These are phyloP conservation scores for Trichomonas vaginalis DNA, from an alignment of 208 protist species.

Conservation along the genomic window DNA sequence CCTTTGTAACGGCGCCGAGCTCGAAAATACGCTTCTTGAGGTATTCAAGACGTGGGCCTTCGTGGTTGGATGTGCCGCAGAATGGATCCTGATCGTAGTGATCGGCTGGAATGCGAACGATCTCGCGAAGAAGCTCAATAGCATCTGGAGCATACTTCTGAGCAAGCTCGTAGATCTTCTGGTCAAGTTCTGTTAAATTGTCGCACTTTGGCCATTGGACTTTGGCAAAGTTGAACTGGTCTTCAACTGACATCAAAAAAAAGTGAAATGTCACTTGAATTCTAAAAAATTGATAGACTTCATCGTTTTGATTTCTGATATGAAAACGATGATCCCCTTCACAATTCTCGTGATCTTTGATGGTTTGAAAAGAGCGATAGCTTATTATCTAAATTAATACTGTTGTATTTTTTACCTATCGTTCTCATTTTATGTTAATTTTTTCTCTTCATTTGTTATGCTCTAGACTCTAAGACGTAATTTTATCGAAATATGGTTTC, in stretches of 20 bases:
- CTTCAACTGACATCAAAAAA: not conserved
- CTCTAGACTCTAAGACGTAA: no score
- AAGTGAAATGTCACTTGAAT: not conserved
- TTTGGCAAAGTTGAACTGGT: not conserved
- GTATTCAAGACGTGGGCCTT: not conserved
- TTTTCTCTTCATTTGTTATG: no score
- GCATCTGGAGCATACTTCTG: not conserved
- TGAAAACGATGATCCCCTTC: not conserved
- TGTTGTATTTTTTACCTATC: no score
- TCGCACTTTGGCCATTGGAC: not conserved
- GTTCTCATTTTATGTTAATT: no score
- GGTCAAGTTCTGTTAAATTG: not conserved
- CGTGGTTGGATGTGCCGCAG: not conserved
- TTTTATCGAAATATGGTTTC: no score
- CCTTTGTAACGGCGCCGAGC: not conserved
- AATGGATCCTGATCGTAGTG: not conserved
- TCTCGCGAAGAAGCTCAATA: not conserved
- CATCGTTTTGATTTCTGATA: not conserved
- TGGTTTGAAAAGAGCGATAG: no score
- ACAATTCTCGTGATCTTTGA: no score
- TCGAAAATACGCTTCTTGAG: not conserved
- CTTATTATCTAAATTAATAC: no score
- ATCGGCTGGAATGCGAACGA: not conserved
- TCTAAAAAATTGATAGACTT: not conserved
- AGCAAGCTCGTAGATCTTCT: not conserved